phyloP scores from a whole-genome alignment of 176 grass and related monocot genomes.

The Triticum urartu region DNA sequence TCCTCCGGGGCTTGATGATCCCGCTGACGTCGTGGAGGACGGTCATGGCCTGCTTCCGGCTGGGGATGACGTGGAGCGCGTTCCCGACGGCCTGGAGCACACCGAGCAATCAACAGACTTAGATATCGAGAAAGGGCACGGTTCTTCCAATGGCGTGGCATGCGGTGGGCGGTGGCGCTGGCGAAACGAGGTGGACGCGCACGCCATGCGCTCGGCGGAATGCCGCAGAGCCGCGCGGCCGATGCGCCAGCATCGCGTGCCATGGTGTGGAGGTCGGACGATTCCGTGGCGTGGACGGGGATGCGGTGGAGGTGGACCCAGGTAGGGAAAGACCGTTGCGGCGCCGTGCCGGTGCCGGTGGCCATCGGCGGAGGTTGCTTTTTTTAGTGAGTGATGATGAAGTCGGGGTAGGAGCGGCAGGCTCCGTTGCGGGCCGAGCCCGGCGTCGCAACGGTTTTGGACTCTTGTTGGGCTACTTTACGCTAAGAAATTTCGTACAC shows the following conservation, averaged over 20 bases:
- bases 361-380: background rate
- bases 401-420: background rate
- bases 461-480: background rate
- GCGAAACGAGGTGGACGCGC: background rate
- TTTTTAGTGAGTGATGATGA: too few relatives aligned
- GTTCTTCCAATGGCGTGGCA: background rate
- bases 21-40: constrained; percentile 65
- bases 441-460: background rate
- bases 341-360: background rate
- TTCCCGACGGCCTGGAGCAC: constrained; percentile 48
- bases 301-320: background rate
- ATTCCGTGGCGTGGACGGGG: too few relatives aligned
- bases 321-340: background rate
- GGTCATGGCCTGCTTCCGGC: constrained; percentile 54
- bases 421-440: background rate
- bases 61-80: constrained; percentile 52
- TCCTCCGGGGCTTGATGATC: constrained; percentile 67
- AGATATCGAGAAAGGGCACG: background rate
- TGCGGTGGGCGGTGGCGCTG: background rate
- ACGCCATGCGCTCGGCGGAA: constrained; percentile 18
- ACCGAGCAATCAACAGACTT: background rate
- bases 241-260: background rate
- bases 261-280: background rate
- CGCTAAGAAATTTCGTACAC: too few relatives aligned
- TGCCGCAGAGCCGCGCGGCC: background rate